Conservation (phyloP, 495 filamentous ascomycete species). For the Penicillium antarcticum region DNA sequence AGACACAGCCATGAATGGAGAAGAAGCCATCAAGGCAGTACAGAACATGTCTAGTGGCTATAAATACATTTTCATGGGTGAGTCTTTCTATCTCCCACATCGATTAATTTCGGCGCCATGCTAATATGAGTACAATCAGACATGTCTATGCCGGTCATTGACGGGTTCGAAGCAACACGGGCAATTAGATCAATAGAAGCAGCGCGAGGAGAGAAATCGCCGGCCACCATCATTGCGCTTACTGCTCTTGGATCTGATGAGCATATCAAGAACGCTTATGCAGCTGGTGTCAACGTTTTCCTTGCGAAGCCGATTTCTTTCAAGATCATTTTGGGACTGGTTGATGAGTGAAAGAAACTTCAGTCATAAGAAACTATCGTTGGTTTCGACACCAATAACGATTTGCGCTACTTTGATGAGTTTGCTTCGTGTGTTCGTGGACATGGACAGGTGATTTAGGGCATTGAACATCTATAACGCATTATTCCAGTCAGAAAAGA, state of each 20-base stretch:
- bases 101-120: background rate
- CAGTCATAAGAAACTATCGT: too few relatives aligned
- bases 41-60: slow-evolving; percentile 16
- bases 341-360: too few relatives aligned
- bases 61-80: slow-evolving; percentile 42
- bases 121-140: slow-evolving; percentile 27
- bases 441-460: too few relatives aligned
- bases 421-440: too few relatives aligned
- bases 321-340: slow-evolving; percentile 1
- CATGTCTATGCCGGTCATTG: slow-evolving; percentile 63
- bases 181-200: slow-evolving; percentile 42
- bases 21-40: slow-evolving; percentile 32
- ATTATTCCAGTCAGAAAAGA: too few relatives aligned
- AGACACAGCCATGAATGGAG: slow-evolving; percentile 33
- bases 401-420: too few relatives aligned
- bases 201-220: slow-evolving; percentile 32
- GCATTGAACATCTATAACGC: too few relatives aligned
- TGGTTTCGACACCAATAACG: too few relatives aligned
- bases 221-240: slow-evolving; percentile 54
- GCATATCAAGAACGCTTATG: slow-evolving; percentile 56
- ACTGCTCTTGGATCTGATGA: slow-evolving; percentile 54
- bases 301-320: slow-evolving; percentile 57
- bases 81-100: background rate
- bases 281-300: slow-evolving; percentile 58
- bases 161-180: slow-evolving; percentile 57